Percentiles rank a stretch among this genome's conserved stretches.
phyloP scores from a whole-genome alignment of 2,329 filamentous ascomycete genomes.

The Neopestalotiopsis clavispora region DNA sequence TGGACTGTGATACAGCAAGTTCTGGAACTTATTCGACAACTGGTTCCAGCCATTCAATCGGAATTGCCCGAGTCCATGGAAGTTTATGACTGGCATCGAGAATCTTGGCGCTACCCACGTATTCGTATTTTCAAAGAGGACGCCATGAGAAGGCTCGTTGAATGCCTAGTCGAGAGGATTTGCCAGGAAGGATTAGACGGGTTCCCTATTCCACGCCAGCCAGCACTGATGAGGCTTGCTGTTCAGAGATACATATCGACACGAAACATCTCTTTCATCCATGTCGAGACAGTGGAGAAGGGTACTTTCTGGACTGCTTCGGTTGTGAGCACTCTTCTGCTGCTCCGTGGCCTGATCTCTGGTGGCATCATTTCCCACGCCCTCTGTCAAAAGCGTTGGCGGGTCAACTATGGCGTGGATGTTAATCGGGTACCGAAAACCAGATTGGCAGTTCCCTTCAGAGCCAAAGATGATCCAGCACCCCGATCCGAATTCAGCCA shows the following conservation, averaged over 20 bases:
- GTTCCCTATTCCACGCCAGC: slow-evolving; percentile 47
- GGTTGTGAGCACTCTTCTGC: slow-evolving; percentile 42
- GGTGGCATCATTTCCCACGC: slow-evolving; percentile 58
- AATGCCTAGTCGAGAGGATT: slow-evolving; percentile 42
- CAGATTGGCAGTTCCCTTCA: slow-evolving; percentile 61
- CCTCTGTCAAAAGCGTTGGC: slow-evolving; percentile 63
- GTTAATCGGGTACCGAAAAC: slow-evolving; percentile 44
- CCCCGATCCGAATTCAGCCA: slow-evolving; percentile 66
- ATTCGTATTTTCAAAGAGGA: slow-evolving; percentile 50
- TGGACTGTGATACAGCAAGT: slow-evolving; percentile 63
- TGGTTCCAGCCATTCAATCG: slow-evolving; percentile 27
- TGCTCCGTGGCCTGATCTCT: slow-evolving; percentile 62
- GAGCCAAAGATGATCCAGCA: slow-evolving; percentile 62
- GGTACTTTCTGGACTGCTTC: slow-evolving; percentile 42
- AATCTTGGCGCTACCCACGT: no score
- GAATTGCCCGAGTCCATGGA: slow-evolving; percentile 46
- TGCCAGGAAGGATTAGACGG: slow-evolving; percentile 45
- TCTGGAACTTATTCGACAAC: slow-evolving; percentile 45
- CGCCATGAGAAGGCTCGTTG: slow-evolving; percentile 36
- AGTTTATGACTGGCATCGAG: no score
- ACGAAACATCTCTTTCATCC: no score
- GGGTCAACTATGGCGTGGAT: slow-evolving; percentile 66
- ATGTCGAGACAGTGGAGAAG: no score
- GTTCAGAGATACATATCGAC: slow-evolving; percentile 51
- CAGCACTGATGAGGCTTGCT: slow-evolving; percentile 31